These are phyloP conservation scores for Lyophyllum atratum DNA, from an alignment of 768 basidiomycete species.

Conservation along the genomic window DNA sequence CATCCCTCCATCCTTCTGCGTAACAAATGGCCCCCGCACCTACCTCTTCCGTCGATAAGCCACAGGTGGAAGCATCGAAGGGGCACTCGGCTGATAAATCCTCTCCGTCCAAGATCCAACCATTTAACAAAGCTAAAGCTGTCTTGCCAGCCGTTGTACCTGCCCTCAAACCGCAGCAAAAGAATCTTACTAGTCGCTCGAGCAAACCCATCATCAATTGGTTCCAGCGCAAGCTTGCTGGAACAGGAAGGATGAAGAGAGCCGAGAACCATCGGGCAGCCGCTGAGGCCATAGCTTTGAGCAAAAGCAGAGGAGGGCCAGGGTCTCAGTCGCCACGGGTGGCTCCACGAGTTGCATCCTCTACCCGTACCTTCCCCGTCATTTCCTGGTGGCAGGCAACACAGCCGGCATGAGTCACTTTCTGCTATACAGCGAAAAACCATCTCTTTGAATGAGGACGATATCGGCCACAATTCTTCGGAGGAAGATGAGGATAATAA, in stretches of 20 bases:
- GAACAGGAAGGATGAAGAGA: constrained; percentile 61
- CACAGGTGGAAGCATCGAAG: constrained; percentile 13
- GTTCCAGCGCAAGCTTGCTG: constrained; percentile 86
- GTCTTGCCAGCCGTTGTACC: constrained; percentile 15
- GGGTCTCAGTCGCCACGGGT: constrained; percentile 29
- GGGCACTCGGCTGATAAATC: constrained; percentile 16
- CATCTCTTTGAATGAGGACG: constrained; percentile 65
- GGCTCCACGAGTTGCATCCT: constrained; percentile 43
- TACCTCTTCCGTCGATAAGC: constrained; percentile 2
- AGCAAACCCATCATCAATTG: constrained; percentile 89
- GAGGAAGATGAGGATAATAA: constrained; percentile 49
- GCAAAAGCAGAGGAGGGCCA: constrained; percentile 32
- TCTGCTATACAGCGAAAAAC: constrained; percentile 48
- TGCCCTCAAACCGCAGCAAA: constrained; percentile 43
- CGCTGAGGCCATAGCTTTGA: constrained; percentile 29
- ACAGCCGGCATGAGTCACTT: constrained; percentile 33
- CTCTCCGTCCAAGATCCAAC: constrained; percentile 24
- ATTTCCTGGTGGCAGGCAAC: constrained; percentile 27
- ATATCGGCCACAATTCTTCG: constrained; percentile 41
- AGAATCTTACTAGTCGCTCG: constrained; percentile 67
- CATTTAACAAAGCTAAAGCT: constrained; percentile 15
- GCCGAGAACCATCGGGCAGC: constrained; percentile 36
- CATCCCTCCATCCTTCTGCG: not conserved
- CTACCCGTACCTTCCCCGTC: constrained; percentile 40
- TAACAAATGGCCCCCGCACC: constrained; percentile 9